phyloP scores from a whole-genome alignment of 2,329 filamentous ascomycete genomes.

The Phaeosphaeria sp. region DNA sequence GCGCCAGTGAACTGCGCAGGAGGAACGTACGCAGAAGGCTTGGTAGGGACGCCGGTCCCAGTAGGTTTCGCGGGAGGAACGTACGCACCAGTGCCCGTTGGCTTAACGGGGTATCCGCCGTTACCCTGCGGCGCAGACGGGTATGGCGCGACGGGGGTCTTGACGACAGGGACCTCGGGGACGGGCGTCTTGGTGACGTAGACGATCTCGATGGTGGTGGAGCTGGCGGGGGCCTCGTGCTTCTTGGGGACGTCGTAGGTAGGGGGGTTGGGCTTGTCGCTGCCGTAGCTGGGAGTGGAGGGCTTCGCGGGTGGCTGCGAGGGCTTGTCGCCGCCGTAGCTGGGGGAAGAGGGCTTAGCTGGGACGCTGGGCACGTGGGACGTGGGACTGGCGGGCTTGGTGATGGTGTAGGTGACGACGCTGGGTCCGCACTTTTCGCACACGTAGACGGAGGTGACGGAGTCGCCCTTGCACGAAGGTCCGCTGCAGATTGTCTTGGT shows the following conservation, averaged over 20 bases:
- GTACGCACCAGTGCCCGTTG: not conserved
- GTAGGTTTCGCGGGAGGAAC: not conserved
- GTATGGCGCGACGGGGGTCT: slow-evolving; percentile 4
- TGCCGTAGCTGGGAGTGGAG: slow-evolving; percentile 1
- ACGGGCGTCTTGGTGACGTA: slow-evolving; percentile 9
- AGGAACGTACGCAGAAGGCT: slow-evolving; percentile 4
- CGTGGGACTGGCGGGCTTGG: slow-evolving; percentile 5
- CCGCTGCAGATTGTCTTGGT: slow-evolving; percentile 5
- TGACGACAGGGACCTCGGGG: slow-evolving; percentile 1
- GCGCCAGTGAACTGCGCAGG: slow-evolving; percentile 8
- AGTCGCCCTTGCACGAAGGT: slow-evolving; percentile 5
- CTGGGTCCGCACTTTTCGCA: slow-evolving; percentile 8
- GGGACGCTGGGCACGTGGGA: slow-evolving; percentile 1
- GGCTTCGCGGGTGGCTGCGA: not conserved
- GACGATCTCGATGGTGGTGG: slow-evolving; percentile 6
- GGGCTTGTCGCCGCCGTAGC: not conserved
- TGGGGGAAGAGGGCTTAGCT: not conserved
- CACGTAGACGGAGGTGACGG: slow-evolving; percentile 6
- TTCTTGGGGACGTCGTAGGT: slow-evolving; percentile 8
- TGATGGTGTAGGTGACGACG: slow-evolving; percentile 9
- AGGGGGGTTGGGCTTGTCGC: not conserved
- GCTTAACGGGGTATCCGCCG: slow-evolving; percentile 3
- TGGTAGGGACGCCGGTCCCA: slow-evolving; percentile 2
- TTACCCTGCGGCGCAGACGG: slow-evolving; percentile 2
- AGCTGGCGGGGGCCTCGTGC: not conserved